Conservation (phyloP, 345 rosid genomes). For the Brassica cretica region DNA sequence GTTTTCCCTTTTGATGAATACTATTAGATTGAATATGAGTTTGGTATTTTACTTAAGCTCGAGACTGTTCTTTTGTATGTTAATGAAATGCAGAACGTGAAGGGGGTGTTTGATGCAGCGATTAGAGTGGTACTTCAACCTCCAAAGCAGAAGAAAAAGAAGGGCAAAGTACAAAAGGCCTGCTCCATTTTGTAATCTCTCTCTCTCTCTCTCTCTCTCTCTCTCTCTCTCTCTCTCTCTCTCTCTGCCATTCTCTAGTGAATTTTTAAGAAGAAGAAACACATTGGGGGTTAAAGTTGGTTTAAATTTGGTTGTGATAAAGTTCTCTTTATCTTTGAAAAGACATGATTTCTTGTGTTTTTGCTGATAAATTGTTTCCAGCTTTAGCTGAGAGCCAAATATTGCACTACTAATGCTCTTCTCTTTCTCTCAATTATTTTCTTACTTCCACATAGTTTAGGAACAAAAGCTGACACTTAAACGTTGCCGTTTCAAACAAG, state of each 20-base stretch:
- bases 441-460: not conserved
- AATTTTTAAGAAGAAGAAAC: conserved; percentile 20
- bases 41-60: not conserved
- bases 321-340: conserved; percentile 22
- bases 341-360: conserved; percentile 2
- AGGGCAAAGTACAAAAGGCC: conserved; percentile 77
- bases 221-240: no score
- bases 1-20: not conserved
- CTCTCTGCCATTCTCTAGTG: conserved; percentile 23
- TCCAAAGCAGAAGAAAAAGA: conserved; percentile 88
- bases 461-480: not conserved
- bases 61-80: not conserved
- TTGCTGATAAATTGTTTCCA: conserved; percentile 25
- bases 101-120: conserved; percentile 90
- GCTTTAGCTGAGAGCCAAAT: conserved; percentile 30
- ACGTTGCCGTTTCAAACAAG: not conserved
- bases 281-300: conserved; percentile 17
- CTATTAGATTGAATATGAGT: not conserved
- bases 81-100: conserved; percentile 69
- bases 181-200: conserved; percentile 79
- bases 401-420: conserved; percentile 12
- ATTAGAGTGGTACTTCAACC: conserved; percentile 95
- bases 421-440: not conserved
- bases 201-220: not conserved
- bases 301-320: conserved; percentile 23